Evolutionary conservation across 2,329 filamentous ascomycete species (phyloP), one percentile per base, ranked within the genome.

Genomic region (Verticillium albo-atrum): DNA sequence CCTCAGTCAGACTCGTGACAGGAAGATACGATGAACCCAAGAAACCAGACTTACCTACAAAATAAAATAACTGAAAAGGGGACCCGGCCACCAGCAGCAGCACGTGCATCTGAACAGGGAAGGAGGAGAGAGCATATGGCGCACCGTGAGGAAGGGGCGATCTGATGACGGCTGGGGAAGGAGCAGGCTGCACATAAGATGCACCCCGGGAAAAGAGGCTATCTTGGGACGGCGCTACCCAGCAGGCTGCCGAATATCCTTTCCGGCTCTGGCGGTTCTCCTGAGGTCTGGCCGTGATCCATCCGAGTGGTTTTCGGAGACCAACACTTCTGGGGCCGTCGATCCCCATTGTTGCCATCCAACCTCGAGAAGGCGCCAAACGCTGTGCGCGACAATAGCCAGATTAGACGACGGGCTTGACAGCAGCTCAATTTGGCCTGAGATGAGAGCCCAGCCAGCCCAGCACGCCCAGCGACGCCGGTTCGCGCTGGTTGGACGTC

Each of bases 391-490:
- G 42, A 20, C 42, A 50, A 23, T 9, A 25, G 7, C 10, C 42
- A 50, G 42, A 50, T 50, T 50, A 9, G 42, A 14, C 12, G n/a
- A 23, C 42, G n/a, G 20, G 20, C n/a, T 25, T 23, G 42, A n/a
- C 42, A 23, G 20, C 42, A 50, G n/a, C 42, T 50, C 42, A 52
- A 57, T 62, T 60, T 61, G 57, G 51, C 42, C 51, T 26, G 37
- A 62, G 60, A 63, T 63, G 62, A 60, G 56, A 61, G 60, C 60
- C 62, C 58, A 63, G 62, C 60, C 55, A 58, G 60, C 60, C 62
- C 53, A 63, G 58, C 10, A 30, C 56, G 56, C 30, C 56, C 56
- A 58, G 55, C 50, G 52, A 25, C 35, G 35, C 35, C 54, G 25
- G 54, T 30, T 42, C 6, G 30, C 42, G 25, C 42, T 50, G 42